Base-by-base conservation (phyloP, 2,329 filamentous ascomycete species). In the Botrytis tulipae region DNA sequence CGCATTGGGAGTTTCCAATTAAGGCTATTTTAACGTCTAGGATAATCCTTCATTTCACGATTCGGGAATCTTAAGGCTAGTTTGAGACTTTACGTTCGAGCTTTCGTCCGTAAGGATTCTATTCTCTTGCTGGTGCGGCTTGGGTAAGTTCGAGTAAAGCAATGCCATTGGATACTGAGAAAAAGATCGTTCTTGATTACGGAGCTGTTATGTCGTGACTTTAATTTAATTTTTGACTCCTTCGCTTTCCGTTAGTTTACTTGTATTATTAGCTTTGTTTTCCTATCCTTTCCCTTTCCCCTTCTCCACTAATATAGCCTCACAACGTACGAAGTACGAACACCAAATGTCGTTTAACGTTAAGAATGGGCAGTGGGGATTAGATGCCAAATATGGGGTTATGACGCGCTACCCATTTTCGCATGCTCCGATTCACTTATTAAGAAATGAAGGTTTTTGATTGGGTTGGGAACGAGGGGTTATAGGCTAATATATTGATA, bases 391-490 rank as follows among this genome's bases (percentile, higher is more conserved):
- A 57, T 25, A 29, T 42, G 48, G 37, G 20, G 51, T 42, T 16
- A 20, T 57, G 66, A 37, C 16, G 66, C 66, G 51, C 37, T 22
- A 57, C n/a, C 18, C 10, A 42, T 44, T 69, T 69, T 69, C 66
- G 48, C 54, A 32, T 6, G 48, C 66, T 32, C 66, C 66, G 66
- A 69, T 44, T 4, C 18, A 29, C 16, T 32, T 25, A 10, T n/a
- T 7, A 37, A 10, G 12, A 32, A 51, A 32, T 57, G 66, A 35
- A 25, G 37, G 7, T 0, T 42, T 68, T 42, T 57, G 48, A 69
- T 69, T 69, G 66, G 66, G n/a, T 32, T 69, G 66, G 48, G 66
- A 69, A 69, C 66, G 66, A 69, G 66, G n/a, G 35, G 35, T 32
- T 51, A 40, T 54, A 37, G 46, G n/a, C 40, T 46, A 16, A 54